A percentile compares a stretch with the other conserved stretches of the same genome.
These are phyloP conservation scores for Phaeosphaeria sp. DNA, from an alignment of 2,329 filamentous ascomycete genomes.

Conservation along the genomic window DNA sequence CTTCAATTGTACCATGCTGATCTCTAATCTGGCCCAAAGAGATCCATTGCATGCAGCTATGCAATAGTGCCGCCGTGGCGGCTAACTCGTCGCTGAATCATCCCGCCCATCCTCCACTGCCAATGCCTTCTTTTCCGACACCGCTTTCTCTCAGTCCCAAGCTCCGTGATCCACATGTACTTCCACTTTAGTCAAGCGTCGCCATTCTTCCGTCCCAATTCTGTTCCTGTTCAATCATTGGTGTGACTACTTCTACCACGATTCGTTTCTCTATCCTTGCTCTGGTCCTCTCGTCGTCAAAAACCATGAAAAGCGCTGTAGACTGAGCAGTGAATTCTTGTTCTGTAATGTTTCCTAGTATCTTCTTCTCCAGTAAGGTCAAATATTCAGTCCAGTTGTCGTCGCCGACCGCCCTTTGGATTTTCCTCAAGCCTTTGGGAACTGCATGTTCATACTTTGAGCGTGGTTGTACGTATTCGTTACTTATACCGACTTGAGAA, in stretches of 20 bases:
- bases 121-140: background rate
- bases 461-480: background rate
- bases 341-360: conserved; percentile 5
- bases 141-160: background rate
- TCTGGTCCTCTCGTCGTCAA: conserved; percentile 1
- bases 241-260: background rate
- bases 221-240: background rate
- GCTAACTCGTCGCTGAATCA: background rate
- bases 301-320: conserved; percentile 11
- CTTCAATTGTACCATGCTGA: background rate
- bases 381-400: conserved; percentile 25
- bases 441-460: conserved; percentile 8
- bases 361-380: conserved; percentile 11
- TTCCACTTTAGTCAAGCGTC: background rate
- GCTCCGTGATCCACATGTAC: background rate
- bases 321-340: conserved; percentile 6
- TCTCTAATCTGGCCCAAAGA: background rate
- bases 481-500: background rate
- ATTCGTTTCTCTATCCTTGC: conserved; percentile 13
- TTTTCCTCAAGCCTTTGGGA: conserved; percentile 11
- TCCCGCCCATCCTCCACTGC: background rate
- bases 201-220: background rate
- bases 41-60: background rate
- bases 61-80: background rate
- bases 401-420: conserved; percentile 17